Base-by-base conservation (phyloP, 768 basidiomycete species). In the Mycena haematopus region DNA sequence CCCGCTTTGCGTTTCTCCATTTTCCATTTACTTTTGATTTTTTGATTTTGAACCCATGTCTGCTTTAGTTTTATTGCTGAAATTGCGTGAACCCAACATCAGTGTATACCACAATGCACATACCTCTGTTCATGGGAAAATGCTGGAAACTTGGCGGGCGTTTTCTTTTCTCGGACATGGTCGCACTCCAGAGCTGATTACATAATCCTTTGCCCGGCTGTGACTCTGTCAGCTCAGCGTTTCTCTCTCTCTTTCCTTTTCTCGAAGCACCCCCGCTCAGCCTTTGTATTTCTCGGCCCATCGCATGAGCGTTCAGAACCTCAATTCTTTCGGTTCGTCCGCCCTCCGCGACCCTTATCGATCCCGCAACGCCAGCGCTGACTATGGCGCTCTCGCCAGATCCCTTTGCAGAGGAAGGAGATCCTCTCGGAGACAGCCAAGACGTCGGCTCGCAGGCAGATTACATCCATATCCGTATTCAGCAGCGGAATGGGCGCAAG, bases 401-500 rank as follows among this genome's bases (percentile, higher is more conserved):
- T 86, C 95, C 95, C 82, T 96, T 96, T 84, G 93, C 92, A 82
- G 95, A 95, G 79, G 92, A 93, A 79, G 91, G 88, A 72, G 92
- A 93, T 78, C 88, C 89, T 73, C 90, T 93, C 73, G 86, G 80
- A 75, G 82, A 82, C 72, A 84, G 75, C 72, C 79, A 88, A 71
- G 88, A 92, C 82, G 90, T 93, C 72, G 91, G 90, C 69, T 89
- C 91, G 67, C 87, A 88, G 75, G 79, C 86, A 72, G 87, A 93
- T 75, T 90, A 93, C 77, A 92, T 96, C 75, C 94, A 96, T 77
- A 92, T 96, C 74, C 94, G 97, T 82, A 92, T 99, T 72, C 97
- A 99, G 78, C 97, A 99, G 79, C 87, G 97, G 74, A 99, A 99
- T 86, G 97, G 97, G 65, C 86, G 97, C 73, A 99, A 99, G 85